Base-by-base conservation (phyloP, 1,284 basidiomycete genomes). In the Heliocybe sulcata region DNA sequence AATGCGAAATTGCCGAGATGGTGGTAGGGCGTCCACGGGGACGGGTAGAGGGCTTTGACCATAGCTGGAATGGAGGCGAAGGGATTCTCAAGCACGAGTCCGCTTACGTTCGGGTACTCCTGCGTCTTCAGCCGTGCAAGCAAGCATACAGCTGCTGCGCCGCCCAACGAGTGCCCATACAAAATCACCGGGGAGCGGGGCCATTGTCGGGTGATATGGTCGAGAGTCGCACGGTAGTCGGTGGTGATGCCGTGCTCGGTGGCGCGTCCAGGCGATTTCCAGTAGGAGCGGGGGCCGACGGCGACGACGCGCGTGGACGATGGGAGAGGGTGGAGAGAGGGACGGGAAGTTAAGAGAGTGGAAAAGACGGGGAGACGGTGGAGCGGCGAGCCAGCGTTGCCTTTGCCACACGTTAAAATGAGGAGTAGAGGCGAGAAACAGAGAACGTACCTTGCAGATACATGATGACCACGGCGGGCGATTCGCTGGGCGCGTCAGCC, bases 161-260 rank as follows among this genome's bases (percentile, higher is more conserved):
- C 79, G 3, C 79, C 79, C 1, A 81, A 69, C 0, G 77, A 79
- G 62, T 80, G 79, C 0, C 79, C 78, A 57, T 79, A 79, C 1
- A 79, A 57, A 3, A 78, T 61, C 54, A 79, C 63, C 1, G 55
- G 58, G 1, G 69, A 60, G 0, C 52, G n/a, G 0, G 74, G 70
- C 50, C 70, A 76, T 4, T 57, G 63, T 1, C 52, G 12, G 10
- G 67, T 56, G 1, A 71, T 64, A 59, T 75, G 68, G 2, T 62
- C 50, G 8, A 77, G 63, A 2, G 65, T 64, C 12, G 63, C 57
- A 1, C 42, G 52, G 61, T 79, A 80, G 61, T 81, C 79, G 0
- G 65, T 56, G 19, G 72, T 57, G 35, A 80, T 61, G 3, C 72
- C 71, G 0, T 50, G 45, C 58, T 80, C 65, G 0, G 73, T 72